These are phyloP conservation scores for Fusarium pseudocircinatum DNA, from an alignment of 2,329 filamentous ascomycete species.

Conservation along the genomic window DNA sequence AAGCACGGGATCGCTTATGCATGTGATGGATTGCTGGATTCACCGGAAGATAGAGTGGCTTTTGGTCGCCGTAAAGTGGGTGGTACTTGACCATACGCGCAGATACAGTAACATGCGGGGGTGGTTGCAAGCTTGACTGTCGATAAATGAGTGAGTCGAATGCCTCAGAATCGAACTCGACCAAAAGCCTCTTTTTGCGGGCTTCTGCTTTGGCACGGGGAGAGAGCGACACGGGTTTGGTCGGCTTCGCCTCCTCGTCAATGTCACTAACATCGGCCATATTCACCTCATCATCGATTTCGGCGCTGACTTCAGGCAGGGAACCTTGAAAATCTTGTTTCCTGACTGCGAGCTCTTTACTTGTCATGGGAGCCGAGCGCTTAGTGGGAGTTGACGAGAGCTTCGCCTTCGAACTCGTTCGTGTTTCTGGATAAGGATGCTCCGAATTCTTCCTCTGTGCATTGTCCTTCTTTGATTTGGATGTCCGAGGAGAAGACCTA, in stretches of 20 bases:
- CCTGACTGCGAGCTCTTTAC: neutral
- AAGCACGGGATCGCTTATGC: slow-evolving; percentile 54
- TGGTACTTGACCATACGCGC: slow-evolving; percentile 1
- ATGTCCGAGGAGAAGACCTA: neutral
- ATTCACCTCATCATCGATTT: slow-evolving; percentile 16
- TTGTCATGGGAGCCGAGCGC: neutral
- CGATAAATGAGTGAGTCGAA: slow-evolving; percentile 55
- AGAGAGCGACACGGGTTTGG: neutral
- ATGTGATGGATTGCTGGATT: slow-evolving; percentile 63
- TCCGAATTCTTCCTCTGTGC: neutral
- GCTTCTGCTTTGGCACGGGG: slow-evolving; percentile 12
- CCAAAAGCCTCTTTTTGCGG: slow-evolving; percentile 9
- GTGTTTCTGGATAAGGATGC: neutral
- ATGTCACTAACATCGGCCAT: slow-evolving; percentile 15
- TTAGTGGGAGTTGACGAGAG: slow-evolving; percentile 1
- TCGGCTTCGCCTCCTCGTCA: neutral
- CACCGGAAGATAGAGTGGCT: slow-evolving; percentile 55
- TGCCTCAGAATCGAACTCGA: slow-evolving; percentile 38
- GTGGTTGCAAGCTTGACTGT: slow-evolving; percentile 43
- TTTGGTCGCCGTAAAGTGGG: slow-evolving; percentile 31
- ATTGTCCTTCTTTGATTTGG: neutral
- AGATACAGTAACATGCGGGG: slow-evolving; percentile 30
- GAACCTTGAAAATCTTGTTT: neutral
- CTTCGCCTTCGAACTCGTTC: neutral
- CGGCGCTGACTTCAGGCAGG: neutral